Evolutionary conservation across 805 yeast species (phyloP).

Genomic region (Lipomyces spencermartinsiae): DNA sequence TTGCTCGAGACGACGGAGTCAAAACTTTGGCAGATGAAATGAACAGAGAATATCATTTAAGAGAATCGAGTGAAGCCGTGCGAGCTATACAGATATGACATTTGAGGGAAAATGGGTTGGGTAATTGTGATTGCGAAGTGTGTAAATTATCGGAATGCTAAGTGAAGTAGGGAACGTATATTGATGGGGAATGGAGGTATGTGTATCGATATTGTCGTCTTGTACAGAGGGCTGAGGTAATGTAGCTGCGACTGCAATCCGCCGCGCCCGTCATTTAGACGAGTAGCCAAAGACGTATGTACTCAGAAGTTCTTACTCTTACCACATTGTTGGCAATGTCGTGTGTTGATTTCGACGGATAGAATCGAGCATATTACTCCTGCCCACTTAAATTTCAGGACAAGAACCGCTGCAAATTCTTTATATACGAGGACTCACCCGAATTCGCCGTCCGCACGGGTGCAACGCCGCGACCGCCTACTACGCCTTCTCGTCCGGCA

Average conservation of each 20-base stretch:
- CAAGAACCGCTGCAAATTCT: background rate
- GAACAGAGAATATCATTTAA: too few relatives aligned
- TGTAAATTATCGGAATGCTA: background rate
- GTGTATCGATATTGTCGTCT: conserved; percentile 7
- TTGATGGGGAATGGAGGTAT: background rate
- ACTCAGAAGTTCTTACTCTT: background rate
- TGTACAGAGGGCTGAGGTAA: background rate
- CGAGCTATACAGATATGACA: background rate
- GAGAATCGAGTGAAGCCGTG: too few relatives aligned
- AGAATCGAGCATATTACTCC: conserved; percentile 5
- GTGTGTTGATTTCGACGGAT: background rate
- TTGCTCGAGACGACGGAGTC: too few relatives aligned
- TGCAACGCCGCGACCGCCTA: background rate
- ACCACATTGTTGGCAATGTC: background rate
- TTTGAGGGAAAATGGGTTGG: background rate
- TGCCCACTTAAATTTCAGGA: background rate
- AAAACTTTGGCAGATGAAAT: too few relatives aligned
- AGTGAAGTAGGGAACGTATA: background rate
- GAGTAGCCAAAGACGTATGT: conserved; percentile 8
- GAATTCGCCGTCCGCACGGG: background rate
- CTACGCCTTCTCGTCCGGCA: background rate
- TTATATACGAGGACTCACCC: background rate
- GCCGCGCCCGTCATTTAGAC: background rate
- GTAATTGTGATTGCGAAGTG: background rate
- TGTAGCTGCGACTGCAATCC: background rate